Evolutionary conservation across 1,284 basidiomycete species (phyloP).

Genomic region (Gymnopus androsaceus): DNA sequence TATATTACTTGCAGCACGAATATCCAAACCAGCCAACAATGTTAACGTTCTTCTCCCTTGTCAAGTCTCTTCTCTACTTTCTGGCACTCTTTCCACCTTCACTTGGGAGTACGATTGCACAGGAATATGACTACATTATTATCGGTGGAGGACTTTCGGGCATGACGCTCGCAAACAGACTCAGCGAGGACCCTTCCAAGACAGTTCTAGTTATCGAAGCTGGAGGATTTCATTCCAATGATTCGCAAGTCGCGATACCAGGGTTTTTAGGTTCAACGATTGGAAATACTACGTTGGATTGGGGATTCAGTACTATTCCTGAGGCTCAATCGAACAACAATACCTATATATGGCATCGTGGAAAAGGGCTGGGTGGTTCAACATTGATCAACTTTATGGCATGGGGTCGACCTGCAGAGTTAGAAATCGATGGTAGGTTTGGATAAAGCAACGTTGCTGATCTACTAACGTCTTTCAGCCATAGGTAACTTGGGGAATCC

Average conservation of each 20-base stretch:
- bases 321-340: conserved; percentile 13
- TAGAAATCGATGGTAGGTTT: conserved; percentile 17
- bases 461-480: conserved; percentile 1
- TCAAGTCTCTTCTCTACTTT: too few relatives aligned
- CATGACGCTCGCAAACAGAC: conserved; percentile 5
- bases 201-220: conserved; percentile 3
- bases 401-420: conserved; percentile 9
- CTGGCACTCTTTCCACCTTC: too few relatives aligned
- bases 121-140: conserved; percentile 14
- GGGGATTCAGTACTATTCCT: conserved; percentile 14
- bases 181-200: background rate
- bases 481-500: conserved; percentile 17
- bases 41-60: too few relatives aligned
- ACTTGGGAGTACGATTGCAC: too few relatives aligned
- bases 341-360: conserved; percentile 8
- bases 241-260: conserved; percentile 14
- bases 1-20: too few relatives aligned
- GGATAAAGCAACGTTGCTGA: background rate
- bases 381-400: conserved; percentile 19
- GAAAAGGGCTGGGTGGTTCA: conserved; percentile 18
- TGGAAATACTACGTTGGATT: conserved; percentile 18
- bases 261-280: conserved; percentile 16
- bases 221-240: conserved; percentile 4
- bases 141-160: conserved; percentile 12
- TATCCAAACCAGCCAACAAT: too few relatives aligned